Percentiles rank a stretch among this genome's conserved stretches.
Evolutionary conservation across 2,329 filamentous ascomycete species (phyloP).

Genomic region (Colletotrichum sidae): DNA sequence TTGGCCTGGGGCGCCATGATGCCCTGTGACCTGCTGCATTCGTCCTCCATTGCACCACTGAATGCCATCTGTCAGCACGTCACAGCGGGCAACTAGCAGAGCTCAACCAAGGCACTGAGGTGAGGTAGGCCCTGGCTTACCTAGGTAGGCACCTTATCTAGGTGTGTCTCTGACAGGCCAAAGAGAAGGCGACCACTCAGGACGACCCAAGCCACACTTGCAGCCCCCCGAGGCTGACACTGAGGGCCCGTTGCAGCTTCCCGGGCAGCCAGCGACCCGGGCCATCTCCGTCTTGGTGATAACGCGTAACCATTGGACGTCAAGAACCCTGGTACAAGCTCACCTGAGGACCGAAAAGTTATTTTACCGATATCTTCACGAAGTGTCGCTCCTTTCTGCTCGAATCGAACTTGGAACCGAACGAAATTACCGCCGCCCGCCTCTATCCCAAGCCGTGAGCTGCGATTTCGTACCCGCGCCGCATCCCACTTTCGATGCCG

Average conservation of each 20-base stretch:
- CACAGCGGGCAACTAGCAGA: background rate
- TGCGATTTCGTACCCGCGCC: constrained; percentile 12
- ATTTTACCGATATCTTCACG: constrained; percentile 48
- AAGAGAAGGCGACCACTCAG: constrained; percentile 10
- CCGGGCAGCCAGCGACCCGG: constrained; percentile 1
- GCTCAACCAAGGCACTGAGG: too few relatives aligned
- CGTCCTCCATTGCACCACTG: too few relatives aligned
- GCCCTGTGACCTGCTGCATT: background rate
- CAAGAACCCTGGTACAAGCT: background rate
- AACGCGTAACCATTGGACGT: constrained; percentile 11
- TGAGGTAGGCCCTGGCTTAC: background rate
- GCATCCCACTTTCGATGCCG: constrained; percentile 36
- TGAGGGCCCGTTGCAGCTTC: constrained; percentile 9
- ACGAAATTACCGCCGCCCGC: background rate
- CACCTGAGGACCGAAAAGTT: background rate
- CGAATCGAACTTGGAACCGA: background rate
- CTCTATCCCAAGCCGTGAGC: constrained; percentile 21
- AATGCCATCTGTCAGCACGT: background rate
- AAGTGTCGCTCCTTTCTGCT: constrained; percentile 34
- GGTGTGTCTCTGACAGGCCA: background rate
- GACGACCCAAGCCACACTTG: constrained; percentile 32
- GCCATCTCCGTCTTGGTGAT: constrained; percentile 22
- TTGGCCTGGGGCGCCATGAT: constrained; percentile 1
- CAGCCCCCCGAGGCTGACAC: constrained; percentile 33
- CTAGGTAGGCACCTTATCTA: background rate